Conservation (phyloP, 2,329 filamentous ascomycete genomes). For the Trichoderma sp. region DNA sequence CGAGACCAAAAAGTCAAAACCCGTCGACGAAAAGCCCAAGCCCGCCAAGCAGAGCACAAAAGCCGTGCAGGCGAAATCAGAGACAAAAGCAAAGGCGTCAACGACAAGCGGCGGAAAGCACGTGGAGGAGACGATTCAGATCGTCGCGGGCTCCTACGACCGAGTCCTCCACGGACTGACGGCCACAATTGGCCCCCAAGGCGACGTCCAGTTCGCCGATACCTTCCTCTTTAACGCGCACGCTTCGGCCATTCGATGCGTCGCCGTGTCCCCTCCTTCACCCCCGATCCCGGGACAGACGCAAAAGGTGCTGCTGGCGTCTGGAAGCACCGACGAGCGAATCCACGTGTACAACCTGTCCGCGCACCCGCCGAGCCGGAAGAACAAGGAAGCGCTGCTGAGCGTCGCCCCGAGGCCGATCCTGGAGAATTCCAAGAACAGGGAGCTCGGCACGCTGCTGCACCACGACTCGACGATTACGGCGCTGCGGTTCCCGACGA, state of each 20-base stretch:
- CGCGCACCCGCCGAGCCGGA: constrained; percentile 62
- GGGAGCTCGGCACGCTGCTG: constrained; percentile 81
- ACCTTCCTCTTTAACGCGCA: constrained; percentile 97
- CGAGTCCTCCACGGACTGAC: constrained; percentile 87
- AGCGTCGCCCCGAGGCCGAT: constrained; percentile 72
- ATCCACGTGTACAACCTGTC: constrained; percentile 95
- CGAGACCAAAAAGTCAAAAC: constrained; percentile 40
- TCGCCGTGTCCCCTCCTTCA: constrained; percentile 80
- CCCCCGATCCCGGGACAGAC: constrained; percentile 60
- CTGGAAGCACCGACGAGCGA: constrained; percentile 87
- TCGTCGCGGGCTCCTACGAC: constrained; percentile 93
- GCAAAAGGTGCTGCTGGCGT: constrained; percentile 88
- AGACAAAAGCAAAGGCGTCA: constrained; percentile 3
- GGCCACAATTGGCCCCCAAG: constrained; percentile 59
- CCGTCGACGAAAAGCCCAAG: constrained; percentile 20
- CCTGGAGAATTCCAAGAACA: constrained; percentile 82
- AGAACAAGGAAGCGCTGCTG: constrained; percentile 62
- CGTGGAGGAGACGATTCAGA: constrained; percentile 68
- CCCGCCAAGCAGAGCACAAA: constrained; percentile 38
- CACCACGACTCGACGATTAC: constrained; percentile 87
- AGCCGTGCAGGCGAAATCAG: constrained; percentile 21
- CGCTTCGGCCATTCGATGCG: constrained; percentile 82
- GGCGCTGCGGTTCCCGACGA: constrained; percentile 76
- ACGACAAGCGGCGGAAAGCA: constrained; percentile 26
- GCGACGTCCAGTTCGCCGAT: constrained; percentile 73